These are phyloP conservation scores for Cercospora sesami DNA, from an alignment of 2,329 filamentous ascomycete genomes.

Conservation along the genomic window DNA sequence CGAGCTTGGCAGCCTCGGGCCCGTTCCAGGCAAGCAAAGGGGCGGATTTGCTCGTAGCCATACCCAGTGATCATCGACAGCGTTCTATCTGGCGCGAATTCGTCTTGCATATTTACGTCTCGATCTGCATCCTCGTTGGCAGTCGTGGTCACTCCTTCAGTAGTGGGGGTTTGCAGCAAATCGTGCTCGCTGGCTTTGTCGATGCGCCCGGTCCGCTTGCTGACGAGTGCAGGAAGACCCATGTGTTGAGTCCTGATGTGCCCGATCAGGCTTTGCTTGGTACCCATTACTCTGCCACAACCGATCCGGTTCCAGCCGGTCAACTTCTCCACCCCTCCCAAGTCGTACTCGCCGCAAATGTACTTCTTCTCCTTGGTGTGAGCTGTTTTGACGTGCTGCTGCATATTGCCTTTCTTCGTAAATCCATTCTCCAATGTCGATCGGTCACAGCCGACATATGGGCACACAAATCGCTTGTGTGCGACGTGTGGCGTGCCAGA, in stretches of 20 bases:
- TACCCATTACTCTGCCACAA: conserved; percentile 73
- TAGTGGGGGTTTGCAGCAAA: not conserved
- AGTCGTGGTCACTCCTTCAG: conserved; percentile 9
- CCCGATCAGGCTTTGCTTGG: conserved; percentile 76
- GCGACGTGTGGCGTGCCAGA: not conserved
- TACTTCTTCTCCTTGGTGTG: conserved; percentile 74
- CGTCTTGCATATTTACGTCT: conserved; percentile 22
- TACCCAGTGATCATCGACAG: conserved; percentile 54
- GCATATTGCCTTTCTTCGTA: conserved; percentile 79
- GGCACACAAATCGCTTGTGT: conserved; percentile 29
- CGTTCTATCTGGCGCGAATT: conserved; percentile 13
- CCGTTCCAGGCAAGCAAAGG: conserved; percentile 54
- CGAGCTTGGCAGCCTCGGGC: conserved; percentile 50
- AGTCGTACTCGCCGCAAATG: conserved; percentile 71
- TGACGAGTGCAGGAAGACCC: conserved; percentile 46
- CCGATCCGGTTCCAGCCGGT: conserved; percentile 63
- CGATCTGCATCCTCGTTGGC: conserved; percentile 12
- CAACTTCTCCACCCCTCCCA: conserved; percentile 59
- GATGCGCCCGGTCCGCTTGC: conserved; percentile 14
- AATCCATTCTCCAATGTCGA: conserved; percentile 71
- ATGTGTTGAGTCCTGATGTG: conserved; percentile 83
- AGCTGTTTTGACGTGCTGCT: conserved; percentile 72
- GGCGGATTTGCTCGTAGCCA: conserved; percentile 54
- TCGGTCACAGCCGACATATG: conserved; percentile 58
- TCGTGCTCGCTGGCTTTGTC: conserved; percentile 6